Evolutionary conservation across 129 eudicot species (phyloP), one percentile per base, ranked within the genome.

Genomic region (Pittosporum tobira): DNA sequence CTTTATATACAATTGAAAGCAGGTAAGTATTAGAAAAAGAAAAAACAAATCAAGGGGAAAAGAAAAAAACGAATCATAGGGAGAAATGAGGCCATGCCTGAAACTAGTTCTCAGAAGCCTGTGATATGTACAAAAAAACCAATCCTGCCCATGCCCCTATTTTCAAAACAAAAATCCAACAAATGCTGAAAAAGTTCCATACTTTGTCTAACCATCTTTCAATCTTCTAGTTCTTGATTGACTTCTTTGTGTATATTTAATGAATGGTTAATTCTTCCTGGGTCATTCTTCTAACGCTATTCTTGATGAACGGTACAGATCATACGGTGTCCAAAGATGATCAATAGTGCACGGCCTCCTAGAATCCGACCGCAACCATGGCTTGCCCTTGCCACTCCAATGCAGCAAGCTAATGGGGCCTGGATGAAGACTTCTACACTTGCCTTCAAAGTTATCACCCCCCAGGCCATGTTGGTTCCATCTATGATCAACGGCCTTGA

Each of bases 341-440:
- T 77, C 83, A 11, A 77, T 56, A n/a, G 65, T 60, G 64, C 83
- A 77, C 3, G 83, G 76, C 54, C 38, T 77, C 56, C 70, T 30
- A 10, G 79, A 47, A 59, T 77, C 83, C 48, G 72, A 28, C 30
- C 83, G 65, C 36, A 77, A 51, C 83, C 79, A 77, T 23, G 83
- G 83, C 44, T 77, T 77, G 0, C 83, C 83, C 51, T 77, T 77
- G 18, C 83, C 83, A 50, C 83, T 77, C 83, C 83, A 77, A 60
- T 77, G 83, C 23, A 77, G 48, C 18, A 77, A 57, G 66, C 83
- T 77, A 7, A 77, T 73, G 11, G 83, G 79, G 3, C 83, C 83
- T 3, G 83, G 79, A 50, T 77, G 79, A 22, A 77, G 63, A 14
- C 56, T 36, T 52, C 83, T 68, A 37, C 83, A 77, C 11, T 66